Evolutionary conservation across 78 protist species (phyloP).

Genomic region (Dictyostelium brefeldianum): DNA sequence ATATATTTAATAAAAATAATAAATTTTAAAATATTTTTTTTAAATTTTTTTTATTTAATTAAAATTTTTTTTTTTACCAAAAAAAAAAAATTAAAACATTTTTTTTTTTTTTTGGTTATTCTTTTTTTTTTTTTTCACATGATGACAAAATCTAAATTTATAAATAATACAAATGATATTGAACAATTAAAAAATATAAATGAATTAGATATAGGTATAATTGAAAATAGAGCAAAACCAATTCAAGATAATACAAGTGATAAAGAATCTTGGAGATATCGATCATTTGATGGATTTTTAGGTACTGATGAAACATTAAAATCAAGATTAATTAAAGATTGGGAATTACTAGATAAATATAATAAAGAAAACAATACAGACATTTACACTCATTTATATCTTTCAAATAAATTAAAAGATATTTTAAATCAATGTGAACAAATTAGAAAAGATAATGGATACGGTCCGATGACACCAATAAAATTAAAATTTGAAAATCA

Average conservation of each 20-base stretch:
- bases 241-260: constrained; percentile 59
- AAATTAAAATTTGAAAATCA: not conserved
- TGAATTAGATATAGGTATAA: constrained; percentile 8
- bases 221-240: constrained; percentile 28
- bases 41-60: no score
- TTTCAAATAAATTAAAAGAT: constrained; percentile 26
- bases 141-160: not conserved
- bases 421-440: constrained; percentile 39
- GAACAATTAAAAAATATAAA: constrained; percentile 29
- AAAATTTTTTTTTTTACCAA: no score
- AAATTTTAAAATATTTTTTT: no score
- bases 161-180: constrained; percentile 10
- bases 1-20: no score
- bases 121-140: no score
- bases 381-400: not conserved
- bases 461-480: constrained; percentile 72
- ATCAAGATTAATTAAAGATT: constrained; percentile 30
- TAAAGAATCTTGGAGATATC: constrained; percentile 29
- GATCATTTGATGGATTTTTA: constrained; percentile 69
- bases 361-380: not conserved
- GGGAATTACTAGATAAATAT: constrained; percentile 30
- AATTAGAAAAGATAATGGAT: not conserved
- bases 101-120: no score
- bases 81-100: no score
- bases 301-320: constrained; percentile 65